These are phyloP conservation scores for Aspergillus sp. DNA, from an alignment of 2,329 filamentous ascomycete genomes.

Conservation along the genomic window DNA sequence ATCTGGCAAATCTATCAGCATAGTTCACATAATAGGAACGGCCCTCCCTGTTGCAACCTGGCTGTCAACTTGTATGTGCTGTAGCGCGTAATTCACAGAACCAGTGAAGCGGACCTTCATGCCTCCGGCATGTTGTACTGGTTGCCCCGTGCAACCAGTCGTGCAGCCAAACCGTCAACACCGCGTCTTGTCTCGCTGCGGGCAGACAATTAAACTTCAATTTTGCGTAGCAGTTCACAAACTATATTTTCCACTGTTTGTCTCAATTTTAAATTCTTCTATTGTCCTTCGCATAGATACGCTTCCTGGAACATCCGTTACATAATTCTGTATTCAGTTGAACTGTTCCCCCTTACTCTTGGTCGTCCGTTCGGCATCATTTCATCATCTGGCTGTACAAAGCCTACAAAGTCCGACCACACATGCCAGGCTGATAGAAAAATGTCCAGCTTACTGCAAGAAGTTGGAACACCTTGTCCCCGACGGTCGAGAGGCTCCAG, in stretches of 20 bases:
- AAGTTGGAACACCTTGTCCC: slow-evolving; percentile 36
- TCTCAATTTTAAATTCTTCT: background rate
- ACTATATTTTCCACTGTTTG: background rate
- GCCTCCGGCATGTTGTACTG: background rate
- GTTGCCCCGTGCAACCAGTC: background rate
- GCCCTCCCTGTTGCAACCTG: too few relatives aligned
- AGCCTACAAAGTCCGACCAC: background rate
- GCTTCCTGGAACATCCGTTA: background rate
- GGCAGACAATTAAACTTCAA: background rate
- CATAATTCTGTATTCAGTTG: background rate
- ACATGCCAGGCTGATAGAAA: background rate
- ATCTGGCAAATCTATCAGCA: too few relatives aligned
- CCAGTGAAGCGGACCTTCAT: background rate
- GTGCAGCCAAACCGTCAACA: background rate
- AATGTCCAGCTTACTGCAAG: slow-evolving; percentile 27
- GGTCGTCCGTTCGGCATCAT: background rate
- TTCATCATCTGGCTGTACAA: background rate
- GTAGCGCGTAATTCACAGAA: background rate
- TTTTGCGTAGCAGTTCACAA: background rate
- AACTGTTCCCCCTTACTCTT: background rate
- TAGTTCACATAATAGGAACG: too few relatives aligned
- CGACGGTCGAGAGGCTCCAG: slow-evolving; percentile 23
- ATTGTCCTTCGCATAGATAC: background rate
- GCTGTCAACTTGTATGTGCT: too few relatives aligned
- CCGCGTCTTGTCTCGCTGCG: background rate